Percentiles rank a stretch among this genome's conserved stretches.
phyloP scores from a whole-genome alignment of 257 asterid genomes.

The Lavandula angustifolia region DNA sequence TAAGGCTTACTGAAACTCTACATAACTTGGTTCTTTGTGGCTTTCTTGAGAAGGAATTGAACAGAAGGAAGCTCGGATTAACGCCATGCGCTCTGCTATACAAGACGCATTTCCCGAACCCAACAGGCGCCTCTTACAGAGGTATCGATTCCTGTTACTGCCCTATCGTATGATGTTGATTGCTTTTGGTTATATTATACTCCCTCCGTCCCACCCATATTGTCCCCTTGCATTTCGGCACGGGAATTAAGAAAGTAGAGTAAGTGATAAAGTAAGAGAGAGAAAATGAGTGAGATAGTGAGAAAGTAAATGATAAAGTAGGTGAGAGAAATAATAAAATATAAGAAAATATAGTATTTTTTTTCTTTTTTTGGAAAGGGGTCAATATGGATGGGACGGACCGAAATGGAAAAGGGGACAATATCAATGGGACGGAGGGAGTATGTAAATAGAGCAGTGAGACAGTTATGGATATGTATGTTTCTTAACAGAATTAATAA shows the following conservation, averaged over 20 bases:
- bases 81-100: slow-evolving; percentile 82
- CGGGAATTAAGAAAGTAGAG: too few species aligned
- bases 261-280: too few species aligned
- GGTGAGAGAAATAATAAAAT: too few species aligned
- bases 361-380: too few species aligned
- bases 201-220: too few species aligned
- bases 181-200: not conserved
- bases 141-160: slow-evolving; percentile 27
- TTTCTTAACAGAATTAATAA: slow-evolving; percentile 17
- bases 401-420: too few species aligned
- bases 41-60: slow-evolving; percentile 63
- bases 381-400: too few species aligned
- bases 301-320: too few species aligned
- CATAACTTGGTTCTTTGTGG: slow-evolving; percentile 32
- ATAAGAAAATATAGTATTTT: too few species aligned
- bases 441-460: not conserved
- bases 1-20: slow-evolving; percentile 16
- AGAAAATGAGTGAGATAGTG: too few species aligned
- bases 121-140: slow-evolving; percentile 65
- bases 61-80: slow-evolving; percentile 74
- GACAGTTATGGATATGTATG: slow-evolving; percentile 1
- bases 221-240: too few species aligned
- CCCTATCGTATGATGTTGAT: slow-evolving; percentile 5
- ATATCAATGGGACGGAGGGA: too few species aligned
- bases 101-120: slow-evolving; percentile 98